phyloP scores from a whole-genome alignment of 2,329 filamentous ascomycete genomes.

The Hypoxylon rubiginosum region DNA sequence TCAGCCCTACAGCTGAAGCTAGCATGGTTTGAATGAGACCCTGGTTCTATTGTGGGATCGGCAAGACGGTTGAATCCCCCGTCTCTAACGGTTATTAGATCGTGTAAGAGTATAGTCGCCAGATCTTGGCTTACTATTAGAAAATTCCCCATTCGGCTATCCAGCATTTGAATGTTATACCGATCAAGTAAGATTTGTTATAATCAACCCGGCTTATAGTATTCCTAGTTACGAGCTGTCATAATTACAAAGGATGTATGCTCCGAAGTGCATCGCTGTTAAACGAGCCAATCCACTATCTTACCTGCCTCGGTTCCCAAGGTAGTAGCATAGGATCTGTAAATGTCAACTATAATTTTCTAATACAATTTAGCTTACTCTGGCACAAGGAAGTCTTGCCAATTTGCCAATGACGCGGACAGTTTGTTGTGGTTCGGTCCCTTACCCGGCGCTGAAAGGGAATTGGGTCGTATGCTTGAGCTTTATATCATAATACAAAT shows the following conservation, averaged over 20 bases:
- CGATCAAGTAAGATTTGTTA: neutral
- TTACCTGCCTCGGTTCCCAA: neutral
- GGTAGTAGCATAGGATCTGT: neutral
- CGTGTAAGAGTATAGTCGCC: neutral
- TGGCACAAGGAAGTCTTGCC: neutral
- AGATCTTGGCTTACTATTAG: neutral
- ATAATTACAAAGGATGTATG: neutral
- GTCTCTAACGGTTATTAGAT: neutral
- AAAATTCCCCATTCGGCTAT: conserved; percentile 3
- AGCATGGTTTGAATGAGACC: neutral
- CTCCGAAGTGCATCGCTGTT: too few species aligned
- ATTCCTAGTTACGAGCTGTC: neutral
- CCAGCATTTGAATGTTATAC: neutral
- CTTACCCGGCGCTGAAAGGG: neutral
- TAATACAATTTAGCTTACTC: neutral
- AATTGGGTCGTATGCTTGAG: neutral
- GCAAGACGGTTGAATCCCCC: neutral
- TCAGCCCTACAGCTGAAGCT: neutral
- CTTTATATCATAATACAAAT: neutral
- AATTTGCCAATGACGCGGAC: neutral
- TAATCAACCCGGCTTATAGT: neutral
- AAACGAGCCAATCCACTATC: neutral
- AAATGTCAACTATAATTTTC: neutral
- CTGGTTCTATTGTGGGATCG: neutral
- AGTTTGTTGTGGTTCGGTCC: neutral